Base-by-base conservation (phyloP, 2,329 filamentous ascomycete genomes). In the Penicillium sp. region DNA sequence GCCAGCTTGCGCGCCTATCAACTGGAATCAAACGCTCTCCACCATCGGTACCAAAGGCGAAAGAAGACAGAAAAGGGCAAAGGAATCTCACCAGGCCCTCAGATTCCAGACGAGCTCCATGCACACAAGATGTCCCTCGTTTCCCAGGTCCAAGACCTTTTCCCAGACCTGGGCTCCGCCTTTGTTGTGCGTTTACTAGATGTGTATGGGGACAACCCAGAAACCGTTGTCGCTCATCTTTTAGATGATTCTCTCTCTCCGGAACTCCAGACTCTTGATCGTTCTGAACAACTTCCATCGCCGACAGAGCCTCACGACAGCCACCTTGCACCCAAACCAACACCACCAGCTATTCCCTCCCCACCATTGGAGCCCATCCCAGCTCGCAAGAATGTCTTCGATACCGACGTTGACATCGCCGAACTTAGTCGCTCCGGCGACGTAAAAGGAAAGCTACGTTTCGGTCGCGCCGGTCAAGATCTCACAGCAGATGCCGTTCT, bases 61-160 rank as follows among this genome's bases (percentile, higher is more conserved):
- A 64, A 54, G 17, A 60, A 53, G 20, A 35, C 41, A 8, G 54
- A 60, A 30, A 72, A 72, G 39, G 68, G 67, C 10, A 71, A 71
- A 52, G 54, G 46, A 9, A 61, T 55, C 14, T 64, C 56, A 8
- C 25, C 39, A 15, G 52, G 54, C 9, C 48, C 41, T 12, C 38
- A 51, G 4, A 54, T 56, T 2, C 55, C 66, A 33, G 65, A 63
- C 6, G 69, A 73, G 29, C 69, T 89, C 22, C 85, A 92, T 55
- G 68, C 90, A 14, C 87, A 95, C 62, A 80, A 74, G 28, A 83
- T 93, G 77, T 89, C 84, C 52, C 77, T 90, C 32, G 79, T 96
- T 35, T 84, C 84, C 0, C 86, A 93, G 60, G 75, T 98, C n/a
- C 88, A 95, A 57, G 90, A 98, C 57, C 71, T 96, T 0, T 95